These are phyloP conservation scores for Pseudoscleropodium purum DNA, from an alignment of 225 moss, liverwort and hornwort genomes.

Conservation along the genomic window DNA sequence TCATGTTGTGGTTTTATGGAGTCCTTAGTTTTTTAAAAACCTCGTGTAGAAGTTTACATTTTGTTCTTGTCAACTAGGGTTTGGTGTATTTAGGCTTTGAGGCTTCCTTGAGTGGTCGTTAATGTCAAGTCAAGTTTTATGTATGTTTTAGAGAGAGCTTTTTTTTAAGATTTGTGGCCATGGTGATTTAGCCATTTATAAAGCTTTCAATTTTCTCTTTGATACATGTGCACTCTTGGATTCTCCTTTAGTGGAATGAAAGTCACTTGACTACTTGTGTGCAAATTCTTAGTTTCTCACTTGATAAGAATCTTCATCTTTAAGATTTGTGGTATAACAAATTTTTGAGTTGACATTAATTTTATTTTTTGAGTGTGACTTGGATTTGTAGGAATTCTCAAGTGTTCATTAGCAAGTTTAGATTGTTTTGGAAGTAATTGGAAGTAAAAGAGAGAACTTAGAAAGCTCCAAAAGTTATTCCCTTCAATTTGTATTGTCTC, in stretches of 20 bases:
- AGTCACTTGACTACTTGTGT: not conserved
- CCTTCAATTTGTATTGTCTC: not conserved
- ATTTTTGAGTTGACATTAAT: not conserved
- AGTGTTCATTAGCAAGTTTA: not conserved
- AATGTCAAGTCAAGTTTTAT: not conserved
- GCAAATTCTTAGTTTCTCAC: not conserved
- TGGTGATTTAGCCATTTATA: not conserved
- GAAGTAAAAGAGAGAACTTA: not conserved
- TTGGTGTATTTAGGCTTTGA: not conserved
- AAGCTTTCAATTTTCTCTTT: not conserved
- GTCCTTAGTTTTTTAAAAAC: not conserved
- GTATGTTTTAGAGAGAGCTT: not conserved
- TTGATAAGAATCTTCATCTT: not conserved
- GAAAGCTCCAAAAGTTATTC: not conserved
- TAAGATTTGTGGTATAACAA: not conserved
- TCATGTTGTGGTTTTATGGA: not conserved
- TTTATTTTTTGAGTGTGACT: not conserved
- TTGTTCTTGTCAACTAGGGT: not conserved
- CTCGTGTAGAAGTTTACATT: not conserved
- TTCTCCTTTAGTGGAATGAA: not conserved
- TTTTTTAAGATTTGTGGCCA: not conserved
- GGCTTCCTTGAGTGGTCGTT: not conserved
- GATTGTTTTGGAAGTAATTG: not conserved
- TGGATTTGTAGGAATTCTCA: not conserved
- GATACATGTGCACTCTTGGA: not conserved